Evolutionary conservation across 352 stramenopile species (phyloP).

Genomic region (Pythium folliculosum): DNA sequence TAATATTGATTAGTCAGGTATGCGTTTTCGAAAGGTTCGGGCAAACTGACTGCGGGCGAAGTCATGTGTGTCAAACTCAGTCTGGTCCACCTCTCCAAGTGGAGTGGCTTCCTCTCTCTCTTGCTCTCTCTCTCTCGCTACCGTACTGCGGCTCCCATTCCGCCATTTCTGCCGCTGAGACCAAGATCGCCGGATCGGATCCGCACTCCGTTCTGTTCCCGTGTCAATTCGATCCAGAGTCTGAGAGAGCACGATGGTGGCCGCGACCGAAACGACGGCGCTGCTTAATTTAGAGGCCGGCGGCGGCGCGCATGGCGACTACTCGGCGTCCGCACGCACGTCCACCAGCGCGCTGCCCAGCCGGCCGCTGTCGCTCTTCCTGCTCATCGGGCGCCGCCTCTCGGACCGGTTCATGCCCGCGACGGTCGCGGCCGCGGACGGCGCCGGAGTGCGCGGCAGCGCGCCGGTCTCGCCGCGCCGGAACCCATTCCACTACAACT

Average conservation of each 20-base stretch:
- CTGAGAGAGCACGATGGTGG: background rate
- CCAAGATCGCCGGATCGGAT: background rate
- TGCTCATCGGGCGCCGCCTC: slow-evolving; percentile 13
- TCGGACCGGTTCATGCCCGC: background rate
- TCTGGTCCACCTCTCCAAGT: background rate
- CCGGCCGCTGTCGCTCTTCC: slow-evolving; percentile 5
- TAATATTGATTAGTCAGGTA: background rate
- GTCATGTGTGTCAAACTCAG: background rate
- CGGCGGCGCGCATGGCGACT: background rate
- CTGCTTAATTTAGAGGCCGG: slow-evolving; percentile 17
- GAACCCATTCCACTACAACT: slow-evolving; percentile 69
- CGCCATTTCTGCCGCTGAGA: background rate
- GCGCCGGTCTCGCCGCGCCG: background rate
- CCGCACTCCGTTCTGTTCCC: too few species aligned
- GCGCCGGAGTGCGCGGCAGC: too few species aligned
- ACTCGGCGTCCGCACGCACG: background rate
- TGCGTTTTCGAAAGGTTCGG: background rate
- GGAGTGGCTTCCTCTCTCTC: too few species aligned
- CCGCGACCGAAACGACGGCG: background rate
- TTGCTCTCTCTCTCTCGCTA: too few species aligned
- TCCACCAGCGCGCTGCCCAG: background rate
- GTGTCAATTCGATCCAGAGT: too few species aligned
- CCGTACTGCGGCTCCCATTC: background rate
- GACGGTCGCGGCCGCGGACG: background rate
- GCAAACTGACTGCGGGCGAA: background rate